Percentiles rank a stretch among this genome's conserved stretches.
These are phyloP conservation scores for Sordariomycetes sp. DNA, from an alignment of 2,329 filamentous ascomycete species.

Conservation along the genomic window DNA sequence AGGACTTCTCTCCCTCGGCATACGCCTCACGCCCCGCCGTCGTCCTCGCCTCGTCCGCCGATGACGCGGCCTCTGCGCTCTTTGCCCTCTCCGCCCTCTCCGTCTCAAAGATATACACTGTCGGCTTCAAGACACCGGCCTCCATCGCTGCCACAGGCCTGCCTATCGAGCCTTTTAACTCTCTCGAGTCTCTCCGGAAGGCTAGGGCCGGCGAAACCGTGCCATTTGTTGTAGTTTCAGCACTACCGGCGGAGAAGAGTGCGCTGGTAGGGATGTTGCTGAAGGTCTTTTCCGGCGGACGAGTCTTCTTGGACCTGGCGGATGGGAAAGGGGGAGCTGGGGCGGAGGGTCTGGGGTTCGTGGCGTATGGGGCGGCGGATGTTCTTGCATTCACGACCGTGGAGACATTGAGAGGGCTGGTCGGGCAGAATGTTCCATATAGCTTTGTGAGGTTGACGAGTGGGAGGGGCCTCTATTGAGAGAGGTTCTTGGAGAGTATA, in stretches of 20 bases:
- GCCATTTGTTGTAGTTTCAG: conserved; percentile 74
- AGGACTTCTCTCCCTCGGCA: conserved; percentile 73
- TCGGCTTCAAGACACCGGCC: conserved; percentile 61
- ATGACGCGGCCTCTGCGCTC: conserved; percentile 68
- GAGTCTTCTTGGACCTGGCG: conserved; percentile 74
- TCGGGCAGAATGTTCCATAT: conserved; percentile 80
- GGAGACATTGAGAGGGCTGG: conserved; percentile 65
- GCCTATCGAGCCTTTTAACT: conserved; percentile 67
- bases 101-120: conserved; percentile 72
- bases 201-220: conserved; percentile 41
- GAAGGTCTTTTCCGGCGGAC: conserved; percentile 21
- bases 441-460: conserved; percentile 73
- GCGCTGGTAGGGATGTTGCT: conserved; percentile 63
- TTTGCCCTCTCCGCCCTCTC: conserved; percentile 69
- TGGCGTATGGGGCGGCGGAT: conserved; percentile 68
- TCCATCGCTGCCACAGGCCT: conserved; percentile 46
- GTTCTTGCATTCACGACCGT: conserved; percentile 78
- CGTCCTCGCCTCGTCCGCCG: conserved; percentile 59
- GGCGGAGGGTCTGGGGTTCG: conserved; percentile 66
- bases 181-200: conserved; percentile 51
- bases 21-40: conserved; percentile 68
- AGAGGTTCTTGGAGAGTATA: not conserved
- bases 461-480: conserved; percentile 35
- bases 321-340: conserved; percentile 45
- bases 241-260: conserved; percentile 67